phyloP scores from a whole-genome alignment of 73 alveolate genomes.

The Durusdinium trenchii region DNA sequence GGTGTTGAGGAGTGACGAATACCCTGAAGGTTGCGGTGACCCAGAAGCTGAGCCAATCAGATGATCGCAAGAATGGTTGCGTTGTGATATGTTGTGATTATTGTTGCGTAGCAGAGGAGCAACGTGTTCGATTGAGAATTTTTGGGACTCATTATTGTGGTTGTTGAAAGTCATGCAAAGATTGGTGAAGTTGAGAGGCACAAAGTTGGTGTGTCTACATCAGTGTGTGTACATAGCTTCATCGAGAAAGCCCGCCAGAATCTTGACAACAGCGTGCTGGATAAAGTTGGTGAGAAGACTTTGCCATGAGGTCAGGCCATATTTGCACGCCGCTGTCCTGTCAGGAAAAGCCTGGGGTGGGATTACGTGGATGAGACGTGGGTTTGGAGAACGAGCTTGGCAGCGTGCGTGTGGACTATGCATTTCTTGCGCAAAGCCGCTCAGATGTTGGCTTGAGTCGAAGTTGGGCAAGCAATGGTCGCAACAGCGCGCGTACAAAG shows the following conservation, averaged over 20 bases:
- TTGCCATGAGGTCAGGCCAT: neutral
- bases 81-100: too few species aligned
- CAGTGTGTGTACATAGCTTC: slow-evolving; percentile 25
- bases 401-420: slow-evolving; percentile 2
- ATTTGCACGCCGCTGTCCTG: neutral
- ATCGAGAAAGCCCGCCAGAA: neutral
- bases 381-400: neutral
- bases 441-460: neutral
- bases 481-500: neutral
- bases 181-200: neutral
- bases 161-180: neutral
- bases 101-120: neutral
- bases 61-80: neutral
- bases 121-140: neutral
- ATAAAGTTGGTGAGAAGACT: slow-evolving; percentile 9
- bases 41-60: neutral
- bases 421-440: neutral
- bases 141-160: neutral
- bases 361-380: neutral
- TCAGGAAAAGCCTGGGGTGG: neutral
- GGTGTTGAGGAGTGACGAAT: neutral
- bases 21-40: neutral
- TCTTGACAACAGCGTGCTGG: slow-evolving; percentile 11
- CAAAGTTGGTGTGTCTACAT: neutral
- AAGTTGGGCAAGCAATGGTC: neutral